Evolutionary conservation across 2,329 filamentous ascomycete species (phyloP).

Genomic region (Chaetomium sp.): DNA sequence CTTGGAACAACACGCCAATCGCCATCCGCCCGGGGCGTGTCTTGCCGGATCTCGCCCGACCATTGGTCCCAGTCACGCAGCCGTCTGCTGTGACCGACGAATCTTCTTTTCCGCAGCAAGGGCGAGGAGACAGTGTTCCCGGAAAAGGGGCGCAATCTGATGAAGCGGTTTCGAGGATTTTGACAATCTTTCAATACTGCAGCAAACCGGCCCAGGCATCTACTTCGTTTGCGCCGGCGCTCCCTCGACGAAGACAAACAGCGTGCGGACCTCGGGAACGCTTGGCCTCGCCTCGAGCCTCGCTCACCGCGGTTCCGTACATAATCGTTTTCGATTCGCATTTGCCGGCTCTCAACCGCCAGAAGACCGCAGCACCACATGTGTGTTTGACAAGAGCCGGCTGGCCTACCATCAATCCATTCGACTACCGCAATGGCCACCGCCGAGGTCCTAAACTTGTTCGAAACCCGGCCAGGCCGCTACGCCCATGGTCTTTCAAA

Average conservation of each 20-base stretch:
- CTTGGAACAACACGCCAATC: conserved; percentile 33
- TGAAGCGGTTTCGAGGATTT: conserved; percentile 23
- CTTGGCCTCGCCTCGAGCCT: not conserved
- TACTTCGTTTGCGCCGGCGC: not conserved
- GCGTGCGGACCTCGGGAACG: conserved; percentile 7
- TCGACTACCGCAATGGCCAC: conserved; percentile 57
- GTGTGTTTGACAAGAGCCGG: conserved; percentile 53
- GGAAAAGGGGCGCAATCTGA: conserved; percentile 26
- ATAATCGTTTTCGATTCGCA: conserved; percentile 13
- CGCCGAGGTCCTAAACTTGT: conserved; percentile 50
- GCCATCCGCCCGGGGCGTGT: conserved; percentile 28
- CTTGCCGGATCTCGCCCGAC: conserved; percentile 29
- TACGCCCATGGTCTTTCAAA: conserved; percentile 43
- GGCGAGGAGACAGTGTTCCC: conserved; percentile 21
- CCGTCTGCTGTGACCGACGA: conserved; percentile 31
- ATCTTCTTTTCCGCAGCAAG: conserved; percentile 31
- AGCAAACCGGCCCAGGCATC: not conserved
- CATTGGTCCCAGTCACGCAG: conserved; percentile 34
- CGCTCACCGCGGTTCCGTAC: not conserved
- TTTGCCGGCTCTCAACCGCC: conserved; percentile 19
- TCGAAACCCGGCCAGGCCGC: conserved; percentile 48
- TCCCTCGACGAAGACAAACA: not conserved
- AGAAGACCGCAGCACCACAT: conserved; percentile 44
- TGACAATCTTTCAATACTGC: conserved; percentile 7
- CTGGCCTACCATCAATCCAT: conserved; percentile 47